Conservation (phyloP, 2,329 filamentous ascomycete species). For the Hypomyces rosellus region DNA sequence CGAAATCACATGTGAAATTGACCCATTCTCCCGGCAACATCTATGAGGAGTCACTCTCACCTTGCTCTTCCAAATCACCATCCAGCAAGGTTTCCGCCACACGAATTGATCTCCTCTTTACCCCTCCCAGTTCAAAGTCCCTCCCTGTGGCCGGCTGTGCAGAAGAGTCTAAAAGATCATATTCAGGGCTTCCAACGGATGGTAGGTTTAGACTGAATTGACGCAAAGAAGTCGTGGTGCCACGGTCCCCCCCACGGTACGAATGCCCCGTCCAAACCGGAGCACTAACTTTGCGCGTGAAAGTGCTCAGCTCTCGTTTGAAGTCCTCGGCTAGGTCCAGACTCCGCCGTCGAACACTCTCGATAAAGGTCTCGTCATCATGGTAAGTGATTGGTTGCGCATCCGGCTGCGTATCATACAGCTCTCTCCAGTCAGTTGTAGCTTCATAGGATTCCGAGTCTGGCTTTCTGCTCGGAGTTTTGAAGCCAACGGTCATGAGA, state of each 20-base stretch:
- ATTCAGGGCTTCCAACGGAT: background rate
- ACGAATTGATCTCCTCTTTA: constrained; percentile 14
- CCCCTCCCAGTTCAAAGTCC: constrained; percentile 14
- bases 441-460: constrained; percentile 16
- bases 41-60: constrained; percentile 1
- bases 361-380: constrained; percentile 18
- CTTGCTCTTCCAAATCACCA: constrained; percentile 15
- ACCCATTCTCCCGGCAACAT: background rate
- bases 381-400: constrained; percentile 10
- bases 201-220: constrained; percentile 15
- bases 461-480: constrained; percentile 8
- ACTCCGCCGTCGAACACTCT: constrained; percentile 21
- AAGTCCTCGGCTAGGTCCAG: constrained; percentile 20
- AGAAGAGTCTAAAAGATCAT: background rate
- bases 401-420: constrained; percentile 12
- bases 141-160: constrained; percentile 13
- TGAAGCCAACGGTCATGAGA: constrained; percentile 21
- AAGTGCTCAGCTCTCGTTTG: constrained; percentile 17
- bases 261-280: constrained; percentile 9
- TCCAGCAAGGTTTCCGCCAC: constrained; percentile 3
- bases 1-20: constrained; percentile 8
- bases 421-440: constrained; percentile 15
- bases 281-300: constrained; percentile 16
- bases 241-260: background rate
- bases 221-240: constrained; percentile 3